Percentiles rank a stretch among this genome's conserved stretches.
Evolutionary conservation across 768 basidiomycete species (phyloP).

Genomic region (Mycena olivaceomarginata): DNA sequence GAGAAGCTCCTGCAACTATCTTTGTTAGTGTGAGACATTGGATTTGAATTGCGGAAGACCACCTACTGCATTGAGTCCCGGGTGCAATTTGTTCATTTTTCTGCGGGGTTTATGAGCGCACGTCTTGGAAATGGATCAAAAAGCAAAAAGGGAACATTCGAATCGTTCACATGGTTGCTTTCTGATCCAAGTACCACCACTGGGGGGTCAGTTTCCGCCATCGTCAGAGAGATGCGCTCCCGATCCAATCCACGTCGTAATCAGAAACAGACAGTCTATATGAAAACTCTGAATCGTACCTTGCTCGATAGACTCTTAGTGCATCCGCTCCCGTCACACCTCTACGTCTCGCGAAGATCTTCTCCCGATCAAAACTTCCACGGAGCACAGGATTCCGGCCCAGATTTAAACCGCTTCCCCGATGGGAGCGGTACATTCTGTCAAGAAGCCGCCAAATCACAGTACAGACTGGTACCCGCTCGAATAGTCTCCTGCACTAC

Average conservation of each 20-base stretch:
- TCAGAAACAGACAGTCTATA: neutral
- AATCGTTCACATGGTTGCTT: conserved; percentile 4
- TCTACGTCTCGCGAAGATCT: no score
- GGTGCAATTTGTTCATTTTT: neutral
- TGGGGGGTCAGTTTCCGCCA: neutral
- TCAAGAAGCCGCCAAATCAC: no score
- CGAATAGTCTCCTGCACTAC: no score
- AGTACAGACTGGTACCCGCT: no score
- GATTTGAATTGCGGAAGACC: conserved; percentile 7
- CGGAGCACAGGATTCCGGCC: no score
- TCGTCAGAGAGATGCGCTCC: neutral
- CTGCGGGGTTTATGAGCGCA: no score
- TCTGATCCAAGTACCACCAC: neutral
- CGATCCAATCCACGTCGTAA: neutral
- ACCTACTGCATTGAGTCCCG: conserved; percentile 4
- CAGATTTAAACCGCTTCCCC: no score
- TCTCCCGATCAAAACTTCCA: no score
- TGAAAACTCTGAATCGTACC: no score
- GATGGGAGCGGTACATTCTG: no score
- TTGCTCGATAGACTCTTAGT: neutral
- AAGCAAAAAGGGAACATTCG: conserved; percentile 8
- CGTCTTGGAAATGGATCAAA: neutral
- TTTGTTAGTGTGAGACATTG: conserved; percentile 9
- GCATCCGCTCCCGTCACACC: no score
- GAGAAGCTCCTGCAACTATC: conserved; percentile 13